Conservation (phyloP, 495 filamentous ascomycete species). For the Hyaloscypha hepaticicola region DNA sequence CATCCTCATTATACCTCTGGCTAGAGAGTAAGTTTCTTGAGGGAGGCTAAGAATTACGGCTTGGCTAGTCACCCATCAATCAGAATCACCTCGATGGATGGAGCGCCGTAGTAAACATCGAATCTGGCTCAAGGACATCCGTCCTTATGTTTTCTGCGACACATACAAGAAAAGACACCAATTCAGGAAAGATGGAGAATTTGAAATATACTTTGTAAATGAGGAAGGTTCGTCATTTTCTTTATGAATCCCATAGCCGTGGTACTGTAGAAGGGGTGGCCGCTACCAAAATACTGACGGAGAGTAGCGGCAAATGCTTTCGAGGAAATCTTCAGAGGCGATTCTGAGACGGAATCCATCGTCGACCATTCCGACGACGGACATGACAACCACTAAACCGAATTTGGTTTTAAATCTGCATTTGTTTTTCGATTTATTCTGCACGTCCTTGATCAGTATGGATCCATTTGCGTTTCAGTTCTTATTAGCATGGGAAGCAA, state of each 20-base stretch:
- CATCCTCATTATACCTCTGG: background rate
- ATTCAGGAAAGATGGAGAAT: slow-evolving; percentile 23
- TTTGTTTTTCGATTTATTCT: background rate
- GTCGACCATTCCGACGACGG: background rate
- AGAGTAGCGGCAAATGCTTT: slow-evolving; percentile 28
- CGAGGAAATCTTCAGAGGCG: slow-evolving; percentile 23
- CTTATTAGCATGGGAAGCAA: background rate
- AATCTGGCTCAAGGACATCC: slow-evolving; percentile 60
- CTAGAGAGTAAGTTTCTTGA: background rate
- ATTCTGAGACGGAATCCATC: background rate
- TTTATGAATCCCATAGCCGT: background rate
- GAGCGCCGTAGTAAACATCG: slow-evolving; percentile 47
- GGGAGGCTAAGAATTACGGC: too few species aligned
- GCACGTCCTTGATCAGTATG: background rate
- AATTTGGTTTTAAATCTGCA: background rate
- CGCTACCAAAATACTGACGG: background rate
- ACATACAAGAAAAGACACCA: slow-evolving; percentile 46
- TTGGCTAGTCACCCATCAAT: slow-evolving; percentile 55
- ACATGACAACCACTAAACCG: background rate
- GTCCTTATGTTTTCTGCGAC: slow-evolving; percentile 60
- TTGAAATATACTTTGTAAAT: slow-evolving; percentile 30
- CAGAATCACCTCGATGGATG: slow-evolving; percentile 58
- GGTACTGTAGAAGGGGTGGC: background rate
- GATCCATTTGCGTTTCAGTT: background rate
- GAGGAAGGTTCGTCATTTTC: slow-evolving; percentile 19